Conservation (phyloP, 129 eudicot genomes). For the sunflower (Helianthus annuus) region DNA sequence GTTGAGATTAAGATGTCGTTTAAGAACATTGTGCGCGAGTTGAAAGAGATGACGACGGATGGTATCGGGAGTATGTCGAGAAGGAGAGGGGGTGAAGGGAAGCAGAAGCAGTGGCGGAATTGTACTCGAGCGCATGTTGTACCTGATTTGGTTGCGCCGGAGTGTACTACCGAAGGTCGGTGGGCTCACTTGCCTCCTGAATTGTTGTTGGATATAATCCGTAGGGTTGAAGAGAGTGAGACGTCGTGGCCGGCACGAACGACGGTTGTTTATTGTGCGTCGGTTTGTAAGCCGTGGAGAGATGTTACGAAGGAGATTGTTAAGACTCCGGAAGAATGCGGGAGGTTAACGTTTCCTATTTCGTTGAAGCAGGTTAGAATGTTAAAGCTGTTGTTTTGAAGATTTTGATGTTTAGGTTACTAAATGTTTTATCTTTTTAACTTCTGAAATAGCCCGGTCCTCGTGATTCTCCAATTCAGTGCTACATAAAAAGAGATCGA, state of each 20-base stretch:
- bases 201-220: conserved; percentile 79
- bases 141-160: conserved; percentile 62
- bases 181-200: conserved; percentile 98
- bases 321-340: conserved; percentile 92
- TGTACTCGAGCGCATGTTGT: conserved; percentile 72
- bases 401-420: background rate
- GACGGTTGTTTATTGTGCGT: conserved; percentile 74
- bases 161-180: conserved; percentile 58
- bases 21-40: conserved; percentile 77
- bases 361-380: conserved; percentile 78
- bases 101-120: conserved; percentile 68
- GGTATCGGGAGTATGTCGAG: conserved; percentile 72
- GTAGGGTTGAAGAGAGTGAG: conserved; percentile 86
- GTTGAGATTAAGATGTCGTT: conserved; percentile 56
- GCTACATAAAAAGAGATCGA: conserved; percentile 90
- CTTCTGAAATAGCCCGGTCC: conserved; percentile 75
- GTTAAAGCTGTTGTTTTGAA: background rate
- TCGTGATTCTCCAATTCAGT: conserved; percentile 83
- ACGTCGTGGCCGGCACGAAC: conserved; percentile 87
- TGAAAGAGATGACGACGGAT: conserved; percentile 68
- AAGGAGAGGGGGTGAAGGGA: conserved; percentile 65
- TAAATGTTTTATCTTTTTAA: background rate
- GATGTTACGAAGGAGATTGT: conserved; percentile 93
- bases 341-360: conserved; percentile 38
- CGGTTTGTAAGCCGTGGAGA: conserved; percentile 97